Evolutionary conservation across 2,329 filamentous ascomycete species (phyloP).

Genomic region (Diaporthe australafricana): DNA sequence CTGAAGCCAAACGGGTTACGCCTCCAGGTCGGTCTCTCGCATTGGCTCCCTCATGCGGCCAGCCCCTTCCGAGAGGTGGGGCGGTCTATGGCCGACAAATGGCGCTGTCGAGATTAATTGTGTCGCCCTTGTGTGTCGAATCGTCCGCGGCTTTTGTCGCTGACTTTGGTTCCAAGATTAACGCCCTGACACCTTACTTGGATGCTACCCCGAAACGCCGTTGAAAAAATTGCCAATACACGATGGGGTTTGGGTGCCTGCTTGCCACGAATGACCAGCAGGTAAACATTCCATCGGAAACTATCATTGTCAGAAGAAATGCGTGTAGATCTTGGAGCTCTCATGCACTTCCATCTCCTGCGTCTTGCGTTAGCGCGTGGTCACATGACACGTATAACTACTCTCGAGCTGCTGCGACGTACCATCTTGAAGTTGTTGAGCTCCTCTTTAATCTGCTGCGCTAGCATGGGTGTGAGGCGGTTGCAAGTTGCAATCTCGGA

Average conservation of each 20-base stretch:
- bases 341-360: conserved; percentile 99
- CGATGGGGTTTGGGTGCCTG: conserved; percentile 46
- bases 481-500: conserved; percentile 99
- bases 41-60: conserved; percentile 17
- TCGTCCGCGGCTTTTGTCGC: conserved; percentile 6
- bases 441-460: conserved; percentile 99
- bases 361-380: conserved; percentile 51
- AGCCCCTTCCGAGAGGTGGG: not conserved
- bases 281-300: conserved; percentile 36
- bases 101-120: conserved; percentile 35
- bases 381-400: conserved; percentile 37
- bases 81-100: not conserved
- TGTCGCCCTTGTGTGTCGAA: conserved; percentile 24
- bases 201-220: conserved; percentile 42
- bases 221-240: conserved; percentile 65
- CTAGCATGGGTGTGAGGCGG: conserved; percentile 93
- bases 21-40: conserved; percentile 8
- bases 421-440: conserved; percentile 99
- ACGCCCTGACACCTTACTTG: conserved; percentile 44
- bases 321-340: conserved; percentile 98
- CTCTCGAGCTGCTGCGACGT: conserved; percentile 48
- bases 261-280: conserved; percentile 16
- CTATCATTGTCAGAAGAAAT: conserved; percentile 88
- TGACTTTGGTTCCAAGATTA: conserved; percentile 36
- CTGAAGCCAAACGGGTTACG: not conserved